Evolutionary conservation across 164 flowering plant species (phyloP), one percentile per base, ranked within the genome.

Genomic region (Liriodendron chinense): DNA sequence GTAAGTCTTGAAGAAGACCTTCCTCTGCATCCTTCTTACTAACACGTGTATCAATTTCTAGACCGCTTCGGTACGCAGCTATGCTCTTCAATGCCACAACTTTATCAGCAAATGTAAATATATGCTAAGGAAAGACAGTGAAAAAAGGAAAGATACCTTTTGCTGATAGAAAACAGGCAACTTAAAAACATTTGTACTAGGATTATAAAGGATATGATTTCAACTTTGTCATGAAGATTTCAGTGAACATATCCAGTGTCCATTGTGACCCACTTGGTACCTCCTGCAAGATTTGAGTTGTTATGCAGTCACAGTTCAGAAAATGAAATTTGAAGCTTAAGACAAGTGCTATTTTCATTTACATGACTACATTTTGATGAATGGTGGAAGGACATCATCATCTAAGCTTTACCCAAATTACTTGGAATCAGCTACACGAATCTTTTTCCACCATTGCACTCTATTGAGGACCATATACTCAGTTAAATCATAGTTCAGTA

Each of bases 41-140:
- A 59, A 94, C 93, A 74, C 81, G 74, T 72, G 96, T 81, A 75
- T 94, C 82, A 72, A 96, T 96, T 56, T 87, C 89, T 28, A 93
- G 86, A 67, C 99, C 99, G 78, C 94, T 85, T 56, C 98, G 90
- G 74, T 94, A 93, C 63, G 99, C 96, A 87, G 94, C 98, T 80
- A 94, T 89, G 82, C 92, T 93, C 89, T 96, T 96, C 72, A 94
- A 82, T 63, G 86, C 93, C 75, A 87, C 86, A 71, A 87, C 79
- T 79, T 85, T 70, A 69, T 78, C 79, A 77, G 88, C 90, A 79
- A 82, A 77, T 75, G 98, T 96, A 75, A 22, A 65, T 20, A 79
- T 20, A 63, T 59, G 85, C 26, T 91, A 89, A 90, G 94, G 91
- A 85, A 79, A 78, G 48, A 22, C 62, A 64, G 50, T 63, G 47